Evolutionary conservation across 768 basidiomycete genomes (phyloP), one percentile per base, ranked within the genome.

Genomic region (Boletus patriciae): DNA sequence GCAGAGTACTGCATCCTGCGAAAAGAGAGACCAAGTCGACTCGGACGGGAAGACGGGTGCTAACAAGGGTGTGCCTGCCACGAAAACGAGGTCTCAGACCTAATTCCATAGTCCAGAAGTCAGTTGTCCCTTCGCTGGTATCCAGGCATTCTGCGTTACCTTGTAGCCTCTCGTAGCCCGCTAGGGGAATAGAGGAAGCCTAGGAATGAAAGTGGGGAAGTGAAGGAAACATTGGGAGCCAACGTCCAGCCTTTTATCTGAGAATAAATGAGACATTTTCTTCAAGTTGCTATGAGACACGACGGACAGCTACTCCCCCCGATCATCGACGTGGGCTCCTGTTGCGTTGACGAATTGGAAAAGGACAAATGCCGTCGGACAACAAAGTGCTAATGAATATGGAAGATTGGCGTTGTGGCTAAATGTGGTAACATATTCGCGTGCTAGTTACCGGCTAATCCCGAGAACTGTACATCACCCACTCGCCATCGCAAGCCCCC

Each of bases 51-150:
- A 52, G 27, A 38, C 21, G 21, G 23, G 48, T 31, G 52, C 5
- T 37, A 54, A 56, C 27, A 33, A 61, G 44, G 55, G 65, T 67
- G 60, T 67, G 44, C 66, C 66, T 37, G 59, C 50, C 58, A 64
- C 34, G 31, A 49, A 54, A 57, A 58, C 12, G 34, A 60, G 65
- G 68, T 70, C 62, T 49, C 68, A 40, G 62, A 70, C 67, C 67
- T 65, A 10, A 11, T 9, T 23, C 37, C 37, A 42, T 19, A 0
- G 50, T 45, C 1, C 21, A 41, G 16, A 44, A 15, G 13, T 45
- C 27, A 36, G 48, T 38, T 23, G n/a, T 13, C 27, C 21, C 37
- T 31, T 5, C 1, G 33, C 40, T 16, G 8, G 34, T 2, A 10
- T 29, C 5, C 11, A 29, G 46, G 41, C 11, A 43, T n/a, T n/a